A percentile compares a stretch with the other conserved stretches of the same genome.
These are phyloP conservation scores for Tausonia pullulans DNA, from an alignment of 1,284 basidiomycete species.

Conservation along the genomic window DNA sequence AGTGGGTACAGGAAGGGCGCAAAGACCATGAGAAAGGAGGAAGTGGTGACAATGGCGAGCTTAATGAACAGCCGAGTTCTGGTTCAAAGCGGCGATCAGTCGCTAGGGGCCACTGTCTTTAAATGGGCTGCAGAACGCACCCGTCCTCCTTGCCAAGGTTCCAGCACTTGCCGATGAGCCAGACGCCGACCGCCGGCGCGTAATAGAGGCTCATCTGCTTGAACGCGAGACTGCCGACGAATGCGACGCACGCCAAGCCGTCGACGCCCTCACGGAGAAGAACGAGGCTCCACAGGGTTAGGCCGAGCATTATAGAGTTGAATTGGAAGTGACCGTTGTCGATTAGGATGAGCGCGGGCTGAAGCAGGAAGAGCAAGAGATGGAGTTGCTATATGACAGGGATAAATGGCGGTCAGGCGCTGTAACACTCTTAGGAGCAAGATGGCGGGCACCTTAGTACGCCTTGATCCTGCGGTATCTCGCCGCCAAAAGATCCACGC, in stretches of 20 bases:
- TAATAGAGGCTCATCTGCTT: slow-evolving; percentile 93
- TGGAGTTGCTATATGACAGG: slow-evolving; percentile 48
- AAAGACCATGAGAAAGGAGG: slow-evolving; percentile 59
- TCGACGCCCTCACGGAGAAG: slow-evolving; percentile 53
- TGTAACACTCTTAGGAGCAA: too few species aligned
- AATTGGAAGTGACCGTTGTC: slow-evolving; percentile 89
- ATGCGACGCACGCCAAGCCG: slow-evolving; percentile 62
- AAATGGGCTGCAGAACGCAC: slow-evolving; percentile 37
- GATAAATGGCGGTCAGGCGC: neutral
- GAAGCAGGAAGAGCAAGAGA: slow-evolving; percentile 60
- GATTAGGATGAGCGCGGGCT: slow-evolving; percentile 70
- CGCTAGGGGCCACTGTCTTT: too few species aligned
- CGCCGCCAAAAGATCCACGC: slow-evolving; percentile 22
- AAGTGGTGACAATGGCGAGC: slow-evolving; percentile 41
- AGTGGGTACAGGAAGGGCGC: slow-evolving; percentile 57
- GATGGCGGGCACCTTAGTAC: too few species aligned
- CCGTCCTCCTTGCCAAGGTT: slow-evolving; percentile 55
- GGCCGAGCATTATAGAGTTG: slow-evolving; percentile 77
- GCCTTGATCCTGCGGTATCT: neutral
- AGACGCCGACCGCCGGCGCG: slow-evolving; percentile 75
- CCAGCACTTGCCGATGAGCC: slow-evolving; percentile 69
- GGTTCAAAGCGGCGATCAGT: neutral
- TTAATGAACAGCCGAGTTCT: slow-evolving; percentile 56
- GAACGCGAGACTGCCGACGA: slow-evolving; percentile 73
- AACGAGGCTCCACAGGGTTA: slow-evolving; percentile 58